Conservation (phyloP, 768 basidiomycete genomes). For the Xerocomus brunneocitrinus region DNA sequence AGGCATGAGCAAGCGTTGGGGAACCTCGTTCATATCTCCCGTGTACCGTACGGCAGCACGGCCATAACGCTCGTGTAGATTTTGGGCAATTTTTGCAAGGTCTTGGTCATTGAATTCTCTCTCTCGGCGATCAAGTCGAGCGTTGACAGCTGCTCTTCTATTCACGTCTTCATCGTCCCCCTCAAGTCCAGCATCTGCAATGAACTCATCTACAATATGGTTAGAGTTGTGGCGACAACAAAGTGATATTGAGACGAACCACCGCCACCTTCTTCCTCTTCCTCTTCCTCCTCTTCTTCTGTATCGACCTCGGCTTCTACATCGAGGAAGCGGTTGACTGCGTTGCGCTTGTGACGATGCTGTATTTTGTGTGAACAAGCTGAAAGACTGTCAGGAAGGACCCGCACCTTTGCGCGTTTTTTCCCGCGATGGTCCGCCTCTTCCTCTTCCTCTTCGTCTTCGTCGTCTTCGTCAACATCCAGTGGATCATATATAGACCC, state of each 20-base stretch:
- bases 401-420: slow-evolving; percentile 59
- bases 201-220: slow-evolving; percentile 55
- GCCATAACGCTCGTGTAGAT: slow-evolving; percentile 73
- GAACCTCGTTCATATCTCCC: slow-evolving; percentile 90
- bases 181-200: slow-evolving; percentile 54
- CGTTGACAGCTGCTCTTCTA: slow-evolving; percentile 55
- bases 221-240: slow-evolving; percentile 8
- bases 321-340: slow-evolving; percentile 85
- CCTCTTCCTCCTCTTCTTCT: slow-evolving; percentile 93
- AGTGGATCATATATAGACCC: slow-evolving; percentile 35
- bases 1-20: slow-evolving; percentile 93
- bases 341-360: slow-evolving; percentile 63
- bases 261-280: slow-evolving; percentile 68
- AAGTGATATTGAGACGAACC: slow-evolving; percentile 31
- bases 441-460: slow-evolving; percentile 55
- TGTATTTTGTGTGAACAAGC: slow-evolving; percentile 22
- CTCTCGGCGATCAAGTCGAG: slow-evolving; percentile 65
- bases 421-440: slow-evolving; percentile 41
- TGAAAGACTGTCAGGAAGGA: background rate
- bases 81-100: slow-evolving; percentile 79
- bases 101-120: slow-evolving; percentile 73
- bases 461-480: slow-evolving; percentile 45
- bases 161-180: slow-evolving; percentile 59
- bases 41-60: slow-evolving; percentile 71
- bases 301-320: slow-evolving; percentile 95